Evolutionary conservation across 768 basidiomycete genomes (phyloP).

Genomic region (Candolleomyces efflorescens): DNA sequence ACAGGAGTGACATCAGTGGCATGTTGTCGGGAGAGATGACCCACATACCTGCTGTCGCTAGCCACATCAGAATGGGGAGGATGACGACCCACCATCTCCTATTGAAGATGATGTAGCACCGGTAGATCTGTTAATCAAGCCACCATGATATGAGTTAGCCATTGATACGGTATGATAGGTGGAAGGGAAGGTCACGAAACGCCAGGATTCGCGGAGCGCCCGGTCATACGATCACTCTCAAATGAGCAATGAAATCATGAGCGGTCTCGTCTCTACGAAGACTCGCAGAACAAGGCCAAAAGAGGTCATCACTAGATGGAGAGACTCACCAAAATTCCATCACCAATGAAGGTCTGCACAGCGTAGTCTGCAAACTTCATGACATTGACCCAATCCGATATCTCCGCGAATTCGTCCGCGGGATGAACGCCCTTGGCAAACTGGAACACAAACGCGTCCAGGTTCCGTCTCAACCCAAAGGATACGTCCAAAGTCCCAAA

Average conservation of each 20-base stretch:
- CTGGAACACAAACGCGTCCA: conserved; percentile 34
- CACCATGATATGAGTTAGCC: not conserved
- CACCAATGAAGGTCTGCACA: conserved; percentile 39
- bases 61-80: conserved; percentile 29
- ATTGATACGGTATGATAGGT: no score
- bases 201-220: no score
- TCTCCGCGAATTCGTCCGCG: conserved; percentile 28
- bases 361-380: conserved; percentile 38
- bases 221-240: no score
- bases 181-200: no score
- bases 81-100: conserved; percentile 26
- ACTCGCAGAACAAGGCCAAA: not conserved
- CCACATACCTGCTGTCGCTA: conserved; percentile 29
- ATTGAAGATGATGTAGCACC: conserved; percentile 35
- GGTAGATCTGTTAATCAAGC: conserved; percentile 26
- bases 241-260: no score
- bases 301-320: no score
- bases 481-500: conserved; percentile 41
- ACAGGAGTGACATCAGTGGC: not conserved
- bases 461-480: conserved; percentile 36
- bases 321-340: conserved; percentile 38
- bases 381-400: conserved; percentile 37
- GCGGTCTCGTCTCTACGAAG: not conserved
- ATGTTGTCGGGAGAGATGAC: not conserved
- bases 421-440: conserved; percentile 19